Evolutionary conservation across 805 yeast genomes (phyloP), one percentile per base, ranked within the genome.

Genomic region (Metahyphopichia silvanorum): DNA sequence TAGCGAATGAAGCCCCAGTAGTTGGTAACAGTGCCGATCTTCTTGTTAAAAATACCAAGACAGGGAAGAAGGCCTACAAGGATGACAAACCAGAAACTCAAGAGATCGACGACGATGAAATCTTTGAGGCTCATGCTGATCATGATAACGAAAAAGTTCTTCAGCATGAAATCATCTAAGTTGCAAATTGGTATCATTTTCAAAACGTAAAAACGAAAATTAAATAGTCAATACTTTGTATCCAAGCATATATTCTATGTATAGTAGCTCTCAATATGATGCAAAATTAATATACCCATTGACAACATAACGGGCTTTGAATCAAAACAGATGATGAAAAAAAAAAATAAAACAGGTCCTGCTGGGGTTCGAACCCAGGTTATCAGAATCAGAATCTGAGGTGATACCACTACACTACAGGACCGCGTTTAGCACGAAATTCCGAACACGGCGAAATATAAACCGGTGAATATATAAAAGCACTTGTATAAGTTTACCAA

Each of bases 1-100:
- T 65, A 35, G 73, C 71, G 24, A 66, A 66, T 44, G 73, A 66
- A 42, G 71, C 63, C 1, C 63, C 65, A 13, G 36, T 64, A 1
- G 73, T 66, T 2, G 71, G 71, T 6, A 60, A 51, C 31, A 66
- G 64, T 39, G 68, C 60, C 35, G 67, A 57, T 18, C 32, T 42
- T 34, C 29, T 50, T n/a, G n/a, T n/a, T n/a, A n/a, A n/a, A n/a
- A n/a, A n/a, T n/a, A n/a, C n/a, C n/a, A n/a, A n/a, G n/a, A n/a
- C n/a, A n/a, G n/a, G n/a, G 23, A 37, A 41, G 16, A 35, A 39
- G 14, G 32, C 38, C 6, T 33, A 34, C 7, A 32, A 32, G 6
- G 25, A 33, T 24, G 21, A 25, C 22, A 21, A 35, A 28, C 17
- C 14, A 17, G 16, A 33, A 16, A 14, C 28, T 23, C 20, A 27